These are phyloP conservation scores for Parafenestella ontariensis DNA, from an alignment of 2,329 filamentous ascomycete species.

Conservation along the genomic window DNA sequence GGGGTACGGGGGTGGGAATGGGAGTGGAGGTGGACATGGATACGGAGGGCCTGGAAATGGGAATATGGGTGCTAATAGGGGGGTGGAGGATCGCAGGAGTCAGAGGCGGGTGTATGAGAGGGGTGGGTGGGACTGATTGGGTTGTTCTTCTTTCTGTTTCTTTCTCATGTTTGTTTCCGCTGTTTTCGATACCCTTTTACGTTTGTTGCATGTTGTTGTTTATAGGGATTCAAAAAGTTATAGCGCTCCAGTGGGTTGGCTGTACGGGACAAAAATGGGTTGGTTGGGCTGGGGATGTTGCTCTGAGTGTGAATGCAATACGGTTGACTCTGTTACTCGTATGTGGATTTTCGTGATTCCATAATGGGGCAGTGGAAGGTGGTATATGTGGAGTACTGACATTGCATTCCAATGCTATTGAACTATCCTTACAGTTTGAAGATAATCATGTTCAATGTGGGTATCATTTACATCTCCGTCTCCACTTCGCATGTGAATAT, in stretches of 20 bases:
- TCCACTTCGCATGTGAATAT: neutral
- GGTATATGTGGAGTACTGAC: neutral
- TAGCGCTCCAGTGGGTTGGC: too few species aligned
- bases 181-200: too few species aligned
- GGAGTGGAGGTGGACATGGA: neutral
- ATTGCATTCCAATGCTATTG: neutral
- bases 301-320: too few species aligned
- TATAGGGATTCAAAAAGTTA: too few species aligned
- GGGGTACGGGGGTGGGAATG: too few species aligned
- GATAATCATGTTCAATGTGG: neutral
- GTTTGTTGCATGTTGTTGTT: too few species aligned
- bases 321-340: neutral
- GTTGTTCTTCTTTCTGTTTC: neutral
- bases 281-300: too few species aligned
- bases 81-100: conserved; percentile 2
- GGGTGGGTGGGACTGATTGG: conserved; percentile 8
- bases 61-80: neutral
- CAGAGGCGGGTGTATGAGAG: conserved; percentile 15
- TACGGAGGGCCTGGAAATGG: neutral
- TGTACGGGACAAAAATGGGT: too few species aligned
- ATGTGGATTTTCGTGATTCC: neutral
- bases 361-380: neutral
- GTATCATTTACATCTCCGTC: neutral
- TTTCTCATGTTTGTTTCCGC: too few species aligned
- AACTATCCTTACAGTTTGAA: neutral